phyloP scores from a whole-genome alignment of 1,284 basidiomycete genomes.

The Rugosomyces carneus region DNA sequence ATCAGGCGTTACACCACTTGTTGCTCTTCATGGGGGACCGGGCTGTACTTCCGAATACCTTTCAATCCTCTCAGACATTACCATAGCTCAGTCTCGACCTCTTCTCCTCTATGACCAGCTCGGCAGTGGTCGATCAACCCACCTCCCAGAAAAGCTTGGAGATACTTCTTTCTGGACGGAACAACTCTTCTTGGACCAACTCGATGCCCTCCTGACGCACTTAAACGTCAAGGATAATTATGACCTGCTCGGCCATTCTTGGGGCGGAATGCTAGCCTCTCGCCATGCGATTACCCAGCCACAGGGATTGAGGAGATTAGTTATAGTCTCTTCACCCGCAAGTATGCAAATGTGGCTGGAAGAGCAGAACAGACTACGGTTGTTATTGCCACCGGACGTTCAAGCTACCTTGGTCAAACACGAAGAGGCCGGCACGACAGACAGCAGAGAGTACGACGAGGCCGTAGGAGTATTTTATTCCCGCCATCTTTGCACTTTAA shows the following conservation, averaged over 20 bases:
- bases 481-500: conserved; percentile 37
- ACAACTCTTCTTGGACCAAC: conserved; percentile 40
- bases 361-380: conserved; percentile 26
- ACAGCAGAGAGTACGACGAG: conserved; percentile 38
- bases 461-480: conserved; percentile 39
- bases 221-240: conserved; percentile 32
- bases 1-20: conserved; percentile 26
- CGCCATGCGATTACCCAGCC: conserved; percentile 30
- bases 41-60: conserved; percentile 35
- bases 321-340: conserved; percentile 35
- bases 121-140: conserved; percentile 40
- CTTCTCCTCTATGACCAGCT: conserved; percentile 46
- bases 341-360: conserved; percentile 34
- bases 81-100: conserved; percentile 25
- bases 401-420: conserved; percentile 39
- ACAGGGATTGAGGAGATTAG: conserved; percentile 33
- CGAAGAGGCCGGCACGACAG: conserved; percentile 41
- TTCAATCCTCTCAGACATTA: conserved; percentile 28
- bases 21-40: conserved; percentile 42
- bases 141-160: conserved; percentile 32
- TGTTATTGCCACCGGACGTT: conserved; percentile 35
- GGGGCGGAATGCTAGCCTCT: conserved; percentile 44
- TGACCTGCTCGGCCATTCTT: conserved; percentile 41
- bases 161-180: conserved; percentile 39
- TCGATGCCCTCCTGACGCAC: conserved; percentile 36